Evolutionary conservation across 2,329 filamentous ascomycete species (phyloP).

Genomic region (Neodidymelliopsis sp.): DNA sequence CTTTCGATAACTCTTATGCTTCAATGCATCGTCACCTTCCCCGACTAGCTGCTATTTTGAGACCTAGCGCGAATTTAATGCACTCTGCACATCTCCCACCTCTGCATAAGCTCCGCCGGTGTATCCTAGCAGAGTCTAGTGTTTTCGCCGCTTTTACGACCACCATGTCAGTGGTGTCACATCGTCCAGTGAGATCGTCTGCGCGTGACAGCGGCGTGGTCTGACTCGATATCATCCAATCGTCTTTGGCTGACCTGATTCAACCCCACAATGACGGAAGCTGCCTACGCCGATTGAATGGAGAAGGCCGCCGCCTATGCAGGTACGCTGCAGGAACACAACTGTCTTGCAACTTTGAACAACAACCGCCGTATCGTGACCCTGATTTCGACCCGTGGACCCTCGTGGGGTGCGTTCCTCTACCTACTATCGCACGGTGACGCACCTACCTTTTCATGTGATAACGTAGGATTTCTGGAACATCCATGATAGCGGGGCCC

Average conservation of each 20-base stretch:
- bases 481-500: constrained; percentile 37
- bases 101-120: constrained; percentile 39
- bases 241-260: constrained; percentile 22
- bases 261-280: constrained; percentile 42
- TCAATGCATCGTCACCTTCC: constrained; percentile 26
- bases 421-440: constrained; percentile 12
- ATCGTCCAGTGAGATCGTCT: constrained; percentile 35
- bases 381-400: constrained; percentile 7
- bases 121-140: constrained; percentile 29
- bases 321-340: constrained; percentile 53
- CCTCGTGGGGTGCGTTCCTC: constrained; percentile 15
- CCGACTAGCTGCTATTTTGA: constrained; percentile 44
- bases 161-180: constrained; percentile 22
- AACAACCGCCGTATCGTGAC: constrained; percentile 28
- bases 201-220: constrained; percentile 41
- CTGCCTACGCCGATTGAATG: constrained; percentile 27
- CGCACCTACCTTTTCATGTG: constrained; percentile 15
- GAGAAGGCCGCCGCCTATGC: constrained; percentile 45
- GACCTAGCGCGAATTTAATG: constrained; percentile 41
- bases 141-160: constrained; percentile 39
- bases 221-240: constrained; percentile 38
- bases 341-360: constrained; percentile 26
- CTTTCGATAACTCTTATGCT: constrained; percentile 43
- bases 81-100: constrained; percentile 38
- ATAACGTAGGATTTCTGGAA: constrained; percentile 41